Percentiles rank a stretch among this genome's conserved stretches.
Evolutionary conservation across 208 protist species (phyloP).

Genomic region (Porcisia deanei): DNA sequence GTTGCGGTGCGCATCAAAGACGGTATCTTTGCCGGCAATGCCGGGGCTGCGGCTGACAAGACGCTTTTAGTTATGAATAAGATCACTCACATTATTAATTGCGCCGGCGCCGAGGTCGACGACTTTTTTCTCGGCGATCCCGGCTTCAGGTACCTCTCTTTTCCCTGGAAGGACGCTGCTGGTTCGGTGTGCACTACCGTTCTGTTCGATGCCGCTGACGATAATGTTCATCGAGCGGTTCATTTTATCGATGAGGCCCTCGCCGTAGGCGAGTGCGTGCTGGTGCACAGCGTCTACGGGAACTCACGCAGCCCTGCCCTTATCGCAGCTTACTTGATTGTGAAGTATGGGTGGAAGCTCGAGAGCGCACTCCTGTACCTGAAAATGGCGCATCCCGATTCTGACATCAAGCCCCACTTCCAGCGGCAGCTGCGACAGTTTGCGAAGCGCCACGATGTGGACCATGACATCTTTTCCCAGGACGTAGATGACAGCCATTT

Average conservation of each 20-base stretch:
- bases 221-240: slow-evolving; percentile 74
- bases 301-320: slow-evolving; percentile 82
- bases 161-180: slow-evolving; percentile 87
- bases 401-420: slow-evolving; percentile 92
- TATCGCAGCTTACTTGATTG: slow-evolving; percentile 89
- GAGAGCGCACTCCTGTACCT: slow-evolving; percentile 84
- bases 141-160: slow-evolving; percentile 88
- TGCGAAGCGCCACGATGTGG: slow-evolving; percentile 76
- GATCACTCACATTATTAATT: slow-evolving; percentile 93
- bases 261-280: slow-evolving; percentile 80
- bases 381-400: slow-evolving; percentile 88
- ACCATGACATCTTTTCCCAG: slow-evolving; percentile 85
- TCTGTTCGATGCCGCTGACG: slow-evolving; percentile 83
- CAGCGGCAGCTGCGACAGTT: slow-evolving; percentile 86
- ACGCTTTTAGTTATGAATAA: slow-evolving; percentile 93
- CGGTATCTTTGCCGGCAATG: slow-evolving; percentile 92
- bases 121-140: slow-evolving; percentile 80
- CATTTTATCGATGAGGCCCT: slow-evolving; percentile 90
- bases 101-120: slow-evolving; percentile 80
- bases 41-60: slow-evolving; percentile 76
- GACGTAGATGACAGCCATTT: slow-evolving; percentile 82
- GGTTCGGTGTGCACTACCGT: slow-evolving; percentile 76
- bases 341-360: slow-evolving; percentile 93
- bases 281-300: slow-evolving; percentile 88
- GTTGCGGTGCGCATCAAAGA: slow-evolving; percentile 92